Conservation (phyloP, 148 eudicot species). For the Pharnaceum exiguum region DNA sequence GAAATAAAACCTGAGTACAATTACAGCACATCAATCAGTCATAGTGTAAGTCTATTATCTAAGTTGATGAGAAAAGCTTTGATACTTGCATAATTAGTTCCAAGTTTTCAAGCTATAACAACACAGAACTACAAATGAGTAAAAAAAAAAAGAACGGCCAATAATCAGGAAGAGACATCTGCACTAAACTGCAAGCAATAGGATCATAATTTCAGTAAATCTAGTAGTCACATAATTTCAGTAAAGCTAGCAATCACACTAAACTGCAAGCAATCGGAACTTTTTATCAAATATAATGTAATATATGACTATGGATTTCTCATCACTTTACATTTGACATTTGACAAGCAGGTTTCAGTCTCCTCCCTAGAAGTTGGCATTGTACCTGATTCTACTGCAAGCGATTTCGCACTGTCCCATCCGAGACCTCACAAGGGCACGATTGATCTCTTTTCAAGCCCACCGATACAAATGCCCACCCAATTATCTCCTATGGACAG, state of each 20-base stretch:
- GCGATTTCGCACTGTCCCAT: slow-evolving; percentile 44
- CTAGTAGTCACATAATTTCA: too few species aligned
- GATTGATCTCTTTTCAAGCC: slow-evolving; percentile 62
- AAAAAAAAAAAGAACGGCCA: too few species aligned
- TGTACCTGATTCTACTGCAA: slow-evolving; percentile 60
- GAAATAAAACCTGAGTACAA: slow-evolving; percentile 43
- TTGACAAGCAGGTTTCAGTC: slow-evolving; percentile 55
- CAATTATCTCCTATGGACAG: slow-evolving; percentile 72
- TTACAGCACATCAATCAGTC: slow-evolving; percentile 42
- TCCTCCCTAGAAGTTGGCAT: slow-evolving; percentile 77
- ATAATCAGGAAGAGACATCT: too few species aligned
- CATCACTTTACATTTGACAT: too few species aligned
- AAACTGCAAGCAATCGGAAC: too few species aligned
- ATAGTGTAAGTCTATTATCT: slow-evolving; percentile 53
- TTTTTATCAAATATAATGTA: too few species aligned
- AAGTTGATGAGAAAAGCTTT: neutral
- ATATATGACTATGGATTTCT: slow-evolving; percentile 1
- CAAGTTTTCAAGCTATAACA: neutral
- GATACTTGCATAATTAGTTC: neutral
- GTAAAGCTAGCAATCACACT: too few species aligned
- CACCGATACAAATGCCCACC: slow-evolving; percentile 50
- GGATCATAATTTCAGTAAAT: too few species aligned
- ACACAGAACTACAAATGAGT: too few species aligned
- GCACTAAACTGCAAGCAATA: too few species aligned
- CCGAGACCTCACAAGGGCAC: slow-evolving; percentile 58